Conservation (phyloP, 768 basidiomycete species). For the Phlebiopsis flavidoalba region DNA sequence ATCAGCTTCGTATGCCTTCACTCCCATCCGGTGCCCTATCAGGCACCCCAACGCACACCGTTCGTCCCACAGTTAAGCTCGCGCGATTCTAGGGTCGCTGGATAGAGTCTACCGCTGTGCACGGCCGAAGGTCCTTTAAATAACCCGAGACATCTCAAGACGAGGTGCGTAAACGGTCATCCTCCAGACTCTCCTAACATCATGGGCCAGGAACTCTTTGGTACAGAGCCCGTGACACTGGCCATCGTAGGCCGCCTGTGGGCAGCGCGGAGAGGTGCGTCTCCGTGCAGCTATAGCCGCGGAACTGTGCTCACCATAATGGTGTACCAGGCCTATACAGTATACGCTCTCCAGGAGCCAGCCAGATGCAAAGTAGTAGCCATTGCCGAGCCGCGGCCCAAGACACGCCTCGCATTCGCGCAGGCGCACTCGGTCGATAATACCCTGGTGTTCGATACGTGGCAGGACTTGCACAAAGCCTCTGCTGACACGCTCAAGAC, state of each 20-base stretch:
- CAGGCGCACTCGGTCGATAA: slow-evolving; percentile 52
- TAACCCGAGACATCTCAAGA: slow-evolving; percentile 15
- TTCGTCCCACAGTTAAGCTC: no score
- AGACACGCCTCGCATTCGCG: slow-evolving; percentile 57
- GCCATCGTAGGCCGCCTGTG: slow-evolving; percentile 81
- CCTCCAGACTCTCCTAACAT: background rate
- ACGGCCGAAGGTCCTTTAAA: slow-evolving; percentile 2
- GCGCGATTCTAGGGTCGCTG: background rate
- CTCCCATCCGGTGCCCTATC: background rate
- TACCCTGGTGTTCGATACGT: slow-evolving; percentile 66
- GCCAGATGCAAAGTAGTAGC: slow-evolving; percentile 71
- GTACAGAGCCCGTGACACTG: slow-evolving; percentile 50
- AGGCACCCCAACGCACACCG: background rate
- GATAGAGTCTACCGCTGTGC: background rate
- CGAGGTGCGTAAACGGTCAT: slow-evolving; percentile 3
- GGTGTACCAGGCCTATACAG: slow-evolving; percentile 49
- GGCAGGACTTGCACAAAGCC: slow-evolving; percentile 64
- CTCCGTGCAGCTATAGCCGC: background rate
- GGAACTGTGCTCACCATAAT: background rate
- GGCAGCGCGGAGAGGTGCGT: slow-evolving; percentile 71
- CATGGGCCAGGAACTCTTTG: slow-evolving; percentile 20
- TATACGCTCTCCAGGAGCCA: slow-evolving; percentile 57
- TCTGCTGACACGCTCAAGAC: slow-evolving; percentile 62
- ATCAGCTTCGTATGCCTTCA: background rate
- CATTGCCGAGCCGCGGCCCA: slow-evolving; percentile 76